A percentile compares a stretch with the other conserved stretches of the same genome.
These are phyloP conservation scores for Fomitopsis palustris DNA, from an alignment of 1,284 basidiomycete species.

Conservation along the genomic window DNA sequence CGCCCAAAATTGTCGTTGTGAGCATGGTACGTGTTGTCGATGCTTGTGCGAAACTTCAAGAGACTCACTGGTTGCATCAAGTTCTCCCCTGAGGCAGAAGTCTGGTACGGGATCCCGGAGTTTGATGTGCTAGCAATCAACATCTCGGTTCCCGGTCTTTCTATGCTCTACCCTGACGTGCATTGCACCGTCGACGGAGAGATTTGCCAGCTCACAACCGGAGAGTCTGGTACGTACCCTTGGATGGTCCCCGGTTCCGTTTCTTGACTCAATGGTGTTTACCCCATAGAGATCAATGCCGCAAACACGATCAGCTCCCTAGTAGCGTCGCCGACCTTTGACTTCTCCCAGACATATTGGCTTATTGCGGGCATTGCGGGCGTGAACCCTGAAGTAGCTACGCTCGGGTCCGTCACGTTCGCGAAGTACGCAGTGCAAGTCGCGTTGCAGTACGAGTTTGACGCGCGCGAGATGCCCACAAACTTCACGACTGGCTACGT, in stretches of 20 bases:
- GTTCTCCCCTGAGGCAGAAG: constrained; percentile 13
- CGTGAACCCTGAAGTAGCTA: constrained; percentile 38
- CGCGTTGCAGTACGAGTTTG: constrained; percentile 43
- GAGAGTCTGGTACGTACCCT: constrained; percentile 23
- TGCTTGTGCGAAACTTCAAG: neutral
- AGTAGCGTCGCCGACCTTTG: constrained; percentile 33
- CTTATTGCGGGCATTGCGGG: constrained; percentile 46
- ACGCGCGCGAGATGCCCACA: constrained; percentile 41
- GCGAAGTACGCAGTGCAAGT: constrained; percentile 44
- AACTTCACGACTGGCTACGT: constrained; percentile 43
- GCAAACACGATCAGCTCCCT: constrained; percentile 38
- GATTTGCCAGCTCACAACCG: constrained; percentile 38
- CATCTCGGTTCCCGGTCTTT: constrained; percentile 34
- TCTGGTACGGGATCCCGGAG: constrained; percentile 19
- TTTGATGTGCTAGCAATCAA: constrained; percentile 36
- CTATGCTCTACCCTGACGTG: constrained; percentile 39
- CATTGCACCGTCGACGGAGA: constrained; percentile 36
- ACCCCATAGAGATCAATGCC: constrained; percentile 41
- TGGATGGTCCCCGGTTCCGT: too few relatives aligned
- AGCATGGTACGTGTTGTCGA: constrained; percentile 11
- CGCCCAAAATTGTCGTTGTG: constrained; percentile 16
- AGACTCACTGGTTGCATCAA: neutral
- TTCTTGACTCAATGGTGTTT: too few relatives aligned
- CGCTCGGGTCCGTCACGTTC: constrained; percentile 41
- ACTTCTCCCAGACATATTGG: constrained; percentile 45